A percentile compares a stretch with the other conserved stretches of the same genome.
phyloP scores from a whole-genome alignment of 2,329 filamentous ascomycete species.

The Helminthosporium solani region DNA sequence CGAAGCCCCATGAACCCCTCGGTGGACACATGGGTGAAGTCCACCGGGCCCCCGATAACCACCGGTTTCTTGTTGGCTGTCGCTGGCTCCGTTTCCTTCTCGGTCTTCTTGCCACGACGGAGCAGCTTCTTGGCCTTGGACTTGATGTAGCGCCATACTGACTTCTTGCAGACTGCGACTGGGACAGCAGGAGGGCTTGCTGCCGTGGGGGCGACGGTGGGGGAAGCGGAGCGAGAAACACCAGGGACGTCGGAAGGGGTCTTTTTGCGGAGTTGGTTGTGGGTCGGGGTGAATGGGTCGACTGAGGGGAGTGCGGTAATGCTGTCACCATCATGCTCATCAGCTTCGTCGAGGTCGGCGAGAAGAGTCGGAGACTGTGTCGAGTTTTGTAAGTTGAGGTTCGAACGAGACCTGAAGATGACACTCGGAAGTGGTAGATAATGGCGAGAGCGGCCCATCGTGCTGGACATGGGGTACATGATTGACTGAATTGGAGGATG shows the following conservation, averaged over 20 bases:
- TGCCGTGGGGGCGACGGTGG: background rate
- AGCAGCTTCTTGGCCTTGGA: conserved; percentile 1
- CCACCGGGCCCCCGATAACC: conserved; percentile 14
- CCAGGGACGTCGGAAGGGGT: background rate
- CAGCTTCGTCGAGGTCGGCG: background rate
- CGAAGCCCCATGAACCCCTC: background rate
- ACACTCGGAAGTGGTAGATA: conserved; percentile 10
- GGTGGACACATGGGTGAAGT: conserved; percentile 12
- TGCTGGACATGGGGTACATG: background rate
- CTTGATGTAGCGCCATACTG: conserved; percentile 4
- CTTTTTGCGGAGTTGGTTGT: background rate
- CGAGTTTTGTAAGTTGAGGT: conserved; percentile 2
- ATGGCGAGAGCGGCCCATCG: background rate
- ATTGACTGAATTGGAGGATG: background rate
- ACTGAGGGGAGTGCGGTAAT: conserved; percentile 13
- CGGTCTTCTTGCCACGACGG: background rate
- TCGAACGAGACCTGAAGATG: conserved; percentile 9
- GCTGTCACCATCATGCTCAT: conserved; percentile 9
- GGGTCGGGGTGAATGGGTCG: background rate
- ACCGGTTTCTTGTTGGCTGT: background rate
- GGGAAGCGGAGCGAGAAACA: background rate
- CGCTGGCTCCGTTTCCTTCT: background rate
- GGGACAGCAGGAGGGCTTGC: no score
- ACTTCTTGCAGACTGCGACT: conserved; percentile 3
- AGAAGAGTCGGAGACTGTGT: conserved; percentile 1